Evolutionary conservation across 2,329 filamentous ascomycete genomes (phyloP), one percentile per base, ranked within the genome.

Genomic region (Aureobasidium sp.): DNA sequence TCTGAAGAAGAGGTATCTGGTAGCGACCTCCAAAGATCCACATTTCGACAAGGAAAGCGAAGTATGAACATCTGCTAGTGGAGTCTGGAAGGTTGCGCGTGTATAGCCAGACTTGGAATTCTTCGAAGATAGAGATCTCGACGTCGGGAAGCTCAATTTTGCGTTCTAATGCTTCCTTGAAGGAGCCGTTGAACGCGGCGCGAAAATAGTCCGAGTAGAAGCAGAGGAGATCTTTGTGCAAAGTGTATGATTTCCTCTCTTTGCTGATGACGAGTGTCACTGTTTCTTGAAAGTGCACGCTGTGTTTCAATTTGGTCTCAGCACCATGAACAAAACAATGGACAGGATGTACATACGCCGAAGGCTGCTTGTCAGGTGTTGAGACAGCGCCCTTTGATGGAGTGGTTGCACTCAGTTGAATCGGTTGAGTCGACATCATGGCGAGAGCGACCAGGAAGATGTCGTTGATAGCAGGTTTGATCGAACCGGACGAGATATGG

Each of bases 41-140:
- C 3, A 56, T 8, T 5, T 17, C 14, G 15, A 37, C 36, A 37
- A 37, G 36, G 36, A 14, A 37, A 37, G 11, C 4, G 11, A 37
- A 15, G 36, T 37, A 15, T 36, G 22, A 25, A 25, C 22, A 25
- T 25, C 1, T 36, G 31, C 12, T 12, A 36, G 31, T 6, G 31
- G 5, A 12, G 8, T 9, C 8, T 36, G 8, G 36, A 37, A 37
- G 36, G 36, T 37, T 37, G 11, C 36, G 36, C 17, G 59, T 64
- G 37, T 67, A 67, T 5, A 68, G 55, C 67, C 66, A 68, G 48
- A 55, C 41, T 17, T 57, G 57, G 62, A 67, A 68, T 1, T 41
- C 17, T 3, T 63, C 31, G 34, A 69, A 66, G 2, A 58, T 41
- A 2, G 60, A 44, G 1, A 44, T 11, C 3, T 64, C 56, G 2